Percentiles rank a stretch among this genome's conserved stretches.
phyloP scores from a whole-genome alignment of 257 asterid genomes.

The Fraxinus cuspidata region DNA sequence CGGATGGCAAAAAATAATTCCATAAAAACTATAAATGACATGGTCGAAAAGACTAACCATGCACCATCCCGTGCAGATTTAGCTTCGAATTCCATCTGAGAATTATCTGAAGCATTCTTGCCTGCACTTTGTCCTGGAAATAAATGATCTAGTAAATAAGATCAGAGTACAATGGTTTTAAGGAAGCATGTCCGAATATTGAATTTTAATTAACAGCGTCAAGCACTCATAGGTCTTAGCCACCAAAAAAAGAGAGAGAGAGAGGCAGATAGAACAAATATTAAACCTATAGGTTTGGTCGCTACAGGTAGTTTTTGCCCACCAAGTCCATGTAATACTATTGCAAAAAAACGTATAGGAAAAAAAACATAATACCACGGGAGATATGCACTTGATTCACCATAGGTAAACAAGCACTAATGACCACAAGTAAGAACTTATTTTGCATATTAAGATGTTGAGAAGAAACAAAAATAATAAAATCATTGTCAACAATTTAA shows the following conservation, averaged over 20 bases:
- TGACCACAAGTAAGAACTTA: not conserved
- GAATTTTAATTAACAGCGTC: not conserved
- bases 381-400: not conserved
- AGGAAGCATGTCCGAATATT: not conserved
- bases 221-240: not conserved
- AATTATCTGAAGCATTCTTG: constrained; percentile 44
- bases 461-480: not conserved
- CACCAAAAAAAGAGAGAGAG: not conserved
- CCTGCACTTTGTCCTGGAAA: constrained; percentile 42
- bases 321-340: not conserved
- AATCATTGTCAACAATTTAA: constrained; percentile 14
- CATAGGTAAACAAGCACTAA: not conserved
- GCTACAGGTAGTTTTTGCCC: too few relatives aligned
- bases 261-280: too few relatives aligned
- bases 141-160: not conserved
- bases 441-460: not conserved
- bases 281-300: too few relatives aligned
- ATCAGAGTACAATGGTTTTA: not conserved
- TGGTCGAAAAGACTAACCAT: constrained; percentile 56
- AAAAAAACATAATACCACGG: not conserved
- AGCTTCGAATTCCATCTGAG: constrained; percentile 69
- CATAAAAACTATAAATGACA: constrained; percentile 12
- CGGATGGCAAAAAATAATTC: not conserved
- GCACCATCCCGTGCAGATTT: constrained; percentile 77
- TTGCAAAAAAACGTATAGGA: not conserved